Percentiles rank a stretch among this genome's conserved stretches.
Conservation (phyloP, 345 rosid genomes). For the Nasturtium officinale region DNA sequence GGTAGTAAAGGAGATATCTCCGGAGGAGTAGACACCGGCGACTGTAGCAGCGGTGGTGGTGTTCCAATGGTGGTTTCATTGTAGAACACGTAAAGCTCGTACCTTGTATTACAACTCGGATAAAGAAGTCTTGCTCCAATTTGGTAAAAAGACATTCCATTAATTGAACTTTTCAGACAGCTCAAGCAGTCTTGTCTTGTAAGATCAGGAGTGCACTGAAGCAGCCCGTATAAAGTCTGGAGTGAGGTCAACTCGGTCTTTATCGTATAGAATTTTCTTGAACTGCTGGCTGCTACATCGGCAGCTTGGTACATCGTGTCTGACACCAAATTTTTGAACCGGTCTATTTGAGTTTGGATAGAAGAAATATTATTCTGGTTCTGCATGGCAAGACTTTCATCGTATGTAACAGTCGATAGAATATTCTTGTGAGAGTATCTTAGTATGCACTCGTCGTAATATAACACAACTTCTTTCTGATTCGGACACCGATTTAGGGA, state of each 20-base stretch:
- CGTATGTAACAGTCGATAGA: background rate
- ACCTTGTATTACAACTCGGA: constrained; percentile 51
- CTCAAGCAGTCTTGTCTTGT: background rate
- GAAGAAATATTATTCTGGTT: background rate
- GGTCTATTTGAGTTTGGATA: background rate
- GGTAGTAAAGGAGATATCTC: background rate
- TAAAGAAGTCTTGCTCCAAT: constrained; percentile 41
- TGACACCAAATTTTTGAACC: background rate
- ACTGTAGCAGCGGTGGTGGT: background rate
- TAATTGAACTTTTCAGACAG: constrained; percentile 38
- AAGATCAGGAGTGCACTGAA: constrained; percentile 57
- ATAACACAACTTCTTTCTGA: constrained; percentile 20
- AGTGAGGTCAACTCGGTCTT: background rate
- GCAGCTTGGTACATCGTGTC: constrained; percentile 6
- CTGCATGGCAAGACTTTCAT: background rate
- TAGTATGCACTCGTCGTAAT: constrained; percentile 45
- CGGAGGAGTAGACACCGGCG: background rate
- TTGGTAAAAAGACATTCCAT: background rate
- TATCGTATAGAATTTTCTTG: constrained; percentile 38
- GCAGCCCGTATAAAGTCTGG: constrained; percentile 34
- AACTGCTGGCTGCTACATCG: background rate
- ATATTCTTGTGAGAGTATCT: constrained; percentile 41
- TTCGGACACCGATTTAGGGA: constrained; percentile 30
- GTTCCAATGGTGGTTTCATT: background rate
- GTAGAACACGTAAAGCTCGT: constrained; percentile 43